phyloP scores from a whole-genome alignment of 164 flowering plant species.

The Protea cynaroides region DNA sequence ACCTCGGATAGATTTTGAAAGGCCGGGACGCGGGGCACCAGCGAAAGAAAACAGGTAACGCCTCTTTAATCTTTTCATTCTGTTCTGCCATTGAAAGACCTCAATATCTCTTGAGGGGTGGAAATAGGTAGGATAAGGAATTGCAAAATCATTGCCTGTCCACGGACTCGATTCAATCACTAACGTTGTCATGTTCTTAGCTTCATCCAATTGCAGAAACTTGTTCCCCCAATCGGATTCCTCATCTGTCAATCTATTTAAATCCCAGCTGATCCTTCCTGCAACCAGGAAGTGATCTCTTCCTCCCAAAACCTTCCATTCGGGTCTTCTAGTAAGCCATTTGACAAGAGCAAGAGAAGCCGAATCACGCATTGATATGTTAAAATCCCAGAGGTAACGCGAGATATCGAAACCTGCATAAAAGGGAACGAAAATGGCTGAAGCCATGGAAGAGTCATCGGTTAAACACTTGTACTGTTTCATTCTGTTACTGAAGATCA shows the following conservation, averaged over 20 bases:
- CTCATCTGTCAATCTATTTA: background rate
- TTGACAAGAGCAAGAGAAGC: conserved; percentile 2
- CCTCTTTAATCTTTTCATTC: background rate
- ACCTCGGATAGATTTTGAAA: background rate
- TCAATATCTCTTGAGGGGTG: background rate
- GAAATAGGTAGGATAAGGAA: conserved; percentile 1
- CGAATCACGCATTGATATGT: conserved; percentile 12
- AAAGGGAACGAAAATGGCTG: conserved; percentile 22
- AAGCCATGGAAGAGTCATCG: conserved; percentile 16
- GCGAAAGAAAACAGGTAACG: background rate
- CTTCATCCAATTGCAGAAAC: background rate
- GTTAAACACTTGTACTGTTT: conserved; percentile 19
- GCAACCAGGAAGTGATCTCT: conserved; percentile 21
- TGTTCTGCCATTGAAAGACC: conserved; percentile 1
- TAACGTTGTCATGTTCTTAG: background rate
- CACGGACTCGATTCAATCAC: background rate
- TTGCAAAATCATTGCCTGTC: background rate
- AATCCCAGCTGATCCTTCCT: conserved; percentile 17
- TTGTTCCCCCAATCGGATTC: background rate
- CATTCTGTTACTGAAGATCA: conserved; percentile 22
- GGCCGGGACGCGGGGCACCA: background rate
- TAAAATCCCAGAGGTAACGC: conserved; percentile 12
- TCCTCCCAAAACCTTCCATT: conserved; percentile 21
- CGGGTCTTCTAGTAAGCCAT: conserved; percentile 8
- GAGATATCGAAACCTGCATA: conserved; percentile 19